A percentile compares a stretch with the other conserved stretches of the same genome.
Conservation (phyloP, 176 grass and related monocot genomes). For the Pontederia paniculata region DNA sequence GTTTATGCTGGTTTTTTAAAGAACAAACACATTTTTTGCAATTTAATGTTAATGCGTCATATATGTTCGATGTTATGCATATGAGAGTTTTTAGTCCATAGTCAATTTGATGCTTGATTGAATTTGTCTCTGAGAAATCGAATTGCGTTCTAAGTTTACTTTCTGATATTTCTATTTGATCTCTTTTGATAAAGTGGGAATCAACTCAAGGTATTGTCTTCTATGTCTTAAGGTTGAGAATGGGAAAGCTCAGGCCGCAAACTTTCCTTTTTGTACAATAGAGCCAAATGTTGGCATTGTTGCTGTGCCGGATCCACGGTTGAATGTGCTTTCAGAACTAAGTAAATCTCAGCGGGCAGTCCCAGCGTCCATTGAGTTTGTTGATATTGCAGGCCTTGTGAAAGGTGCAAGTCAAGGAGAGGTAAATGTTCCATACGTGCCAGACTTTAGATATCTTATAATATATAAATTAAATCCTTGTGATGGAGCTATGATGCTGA, state of each 20-base stretch:
- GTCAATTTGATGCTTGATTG: no score
- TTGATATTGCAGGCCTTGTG: slow-evolving; percentile 93
- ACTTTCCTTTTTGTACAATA: slow-evolving; percentile 95
- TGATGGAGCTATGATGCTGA: no score
- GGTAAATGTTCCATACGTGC: slow-evolving; percentile 22
- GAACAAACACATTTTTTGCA: no score
- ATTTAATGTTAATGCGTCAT: no score
- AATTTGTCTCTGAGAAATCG: no score
- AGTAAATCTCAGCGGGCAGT: slow-evolving; percentile 75
- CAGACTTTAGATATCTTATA: no score
- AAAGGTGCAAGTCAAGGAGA: slow-evolving; percentile 99
- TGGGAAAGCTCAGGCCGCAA: slow-evolving; percentile 91
- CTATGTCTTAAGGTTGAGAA: slow-evolving; percentile 59
- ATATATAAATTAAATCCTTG: no score
- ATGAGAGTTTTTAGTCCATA: no score
- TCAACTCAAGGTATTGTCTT: neutral
- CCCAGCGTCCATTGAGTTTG: slow-evolving; percentile 86
- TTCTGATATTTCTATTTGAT: neutral
- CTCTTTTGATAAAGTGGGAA: neutral
- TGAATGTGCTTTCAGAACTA: slow-evolving; percentile 59
- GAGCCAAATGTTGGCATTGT: slow-evolving; percentile 84
- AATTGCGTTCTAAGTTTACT: neutral
- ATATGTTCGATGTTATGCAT: no score
- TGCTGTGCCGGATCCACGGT: slow-evolving; percentile 64
- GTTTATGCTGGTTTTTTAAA: no score